Evolutionary conservation across 2,329 filamentous ascomycete genomes (phyloP), one percentile per base, ranked within the genome.

Genomic region (Westerdykella ornata): DNA sequence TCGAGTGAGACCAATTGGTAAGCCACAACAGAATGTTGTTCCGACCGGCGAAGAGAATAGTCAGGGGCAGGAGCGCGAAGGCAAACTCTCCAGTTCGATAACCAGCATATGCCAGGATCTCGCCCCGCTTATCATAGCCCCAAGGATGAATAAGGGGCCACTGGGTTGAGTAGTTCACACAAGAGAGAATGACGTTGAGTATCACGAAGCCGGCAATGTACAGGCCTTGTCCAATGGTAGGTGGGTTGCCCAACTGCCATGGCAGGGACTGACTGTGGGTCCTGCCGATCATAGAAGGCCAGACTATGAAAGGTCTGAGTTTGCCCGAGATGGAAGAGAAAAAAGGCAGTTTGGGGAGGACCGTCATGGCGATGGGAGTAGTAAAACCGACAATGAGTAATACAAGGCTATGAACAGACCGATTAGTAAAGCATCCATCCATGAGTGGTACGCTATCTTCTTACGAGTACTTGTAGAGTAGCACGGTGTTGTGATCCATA

Each of bases 1-100:
- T 76, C 0, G 66, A 65, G 44, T 73, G 68, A 0, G 62, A 68
- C 72, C 73, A 76, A 47, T 72, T 66, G 2, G 74, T 75, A 1
- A 74, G 31, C 57, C 66, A 71, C 0, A 76, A 62, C 0, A 75
- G 61, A 2, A 75, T 16, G 39, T 72, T 75, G 47, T 77, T 76
- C 1, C 74, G 59, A 0, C 66, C 59, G 0, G 68, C 62, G 39
- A 70, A 75, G 2, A 77, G 61, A 11, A 75, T 53, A 0, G 70
- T 37, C 0, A 76, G 48, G 0, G 72, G 66, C 0, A 72, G 37
- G 7, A 70, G 65, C 4, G 65, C 65, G 35, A 72, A 69, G 4
- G 56, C 57, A 3, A 74, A 45, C 1, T 60, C 50, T 3, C 72
- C 72, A 3, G 67, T 62, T 1, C 73, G 66, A 43, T 69, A 68